Evolutionary conservation across 176 grass and related monocot genomes (phyloP), one percentile per base, ranked within the genome.

Genomic region (Zoysia japonica): DNA sequence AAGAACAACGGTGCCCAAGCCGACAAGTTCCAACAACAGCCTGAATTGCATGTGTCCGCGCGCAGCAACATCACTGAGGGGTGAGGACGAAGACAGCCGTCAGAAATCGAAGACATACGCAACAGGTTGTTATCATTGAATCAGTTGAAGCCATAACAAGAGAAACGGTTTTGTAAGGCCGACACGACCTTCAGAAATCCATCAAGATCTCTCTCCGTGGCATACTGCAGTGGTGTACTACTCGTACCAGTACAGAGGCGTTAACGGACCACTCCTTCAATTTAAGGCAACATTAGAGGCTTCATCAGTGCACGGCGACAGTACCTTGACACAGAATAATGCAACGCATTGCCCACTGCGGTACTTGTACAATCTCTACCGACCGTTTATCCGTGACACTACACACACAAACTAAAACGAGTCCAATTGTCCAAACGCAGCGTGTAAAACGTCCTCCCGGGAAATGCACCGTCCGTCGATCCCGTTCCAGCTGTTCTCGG

Each of bases 271-370:
- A 19, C 47, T 41, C 61, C 61, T 14, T 78, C 61, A n/a, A 40
- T 51, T 78, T 40, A 78, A 66, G 50, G 28, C 61, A 12, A 47
- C 62, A 53, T 13, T 61, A 78, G 61, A 66, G 56, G 28, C 28
- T 28, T 16, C 76, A 52, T 79, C 17, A 79, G 54, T 79, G 9
- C 38, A 79, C 28, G 28, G 28, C 49, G 49, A 79, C 49, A 45
- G 77, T 67, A 43, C 63, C 14, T 43, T 36, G 20, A 8, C 11
- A 61, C 59, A 61, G 59, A 11, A 36, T 36, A 61, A 61, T 5
- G 59, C 59, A 61, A 61, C 56, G n/a, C 56, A 60, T 60, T 20
- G 51, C 2, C 56, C n/a, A 9, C 17, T 19, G 9, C 48, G 48
- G 48, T 49, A 9, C 56, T 11, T 3, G 3, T 36, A 3, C n/a